Evolutionary conservation across 768 basidiomycete genomes (phyloP).

Genomic region (Mycena leptocephala): DNA sequence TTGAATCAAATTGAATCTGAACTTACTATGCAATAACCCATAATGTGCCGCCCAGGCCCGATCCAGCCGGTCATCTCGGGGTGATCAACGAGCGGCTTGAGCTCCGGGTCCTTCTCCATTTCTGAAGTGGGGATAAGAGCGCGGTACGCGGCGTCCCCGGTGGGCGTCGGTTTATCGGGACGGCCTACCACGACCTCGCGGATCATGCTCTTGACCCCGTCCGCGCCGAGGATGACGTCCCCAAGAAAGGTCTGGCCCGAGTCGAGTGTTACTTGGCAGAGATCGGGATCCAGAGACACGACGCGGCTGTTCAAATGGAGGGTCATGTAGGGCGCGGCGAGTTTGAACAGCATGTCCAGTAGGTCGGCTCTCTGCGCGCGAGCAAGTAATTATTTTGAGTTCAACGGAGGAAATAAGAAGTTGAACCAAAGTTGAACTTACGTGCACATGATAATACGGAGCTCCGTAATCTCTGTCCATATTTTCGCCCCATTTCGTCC

Average conservation of each 20-base stretch:
- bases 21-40: slow-evolving; percentile 42
- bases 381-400: too few species aligned
- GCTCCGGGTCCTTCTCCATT: slow-evolving; percentile 67
- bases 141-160: slow-evolving; percentile 78
- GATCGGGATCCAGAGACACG: slow-evolving; percentile 40
- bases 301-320: slow-evolving; percentile 56
- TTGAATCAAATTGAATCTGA: too few species aligned
- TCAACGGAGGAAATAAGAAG: too few species aligned
- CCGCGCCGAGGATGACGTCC: slow-evolving; percentile 65
- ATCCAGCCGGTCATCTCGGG: slow-evolving; percentile 75
- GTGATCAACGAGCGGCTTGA: slow-evolving; percentile 66
- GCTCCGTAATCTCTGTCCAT: too few species aligned
- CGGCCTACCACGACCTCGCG: slow-evolving; percentile 67
- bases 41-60: slow-evolving; percentile 60
- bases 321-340: slow-evolving; percentile 54
- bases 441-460: too few species aligned
- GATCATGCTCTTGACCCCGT: slow-evolving; percentile 67
- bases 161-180: slow-evolving; percentile 61
- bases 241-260: slow-evolving; percentile 59
- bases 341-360: slow-evolving; percentile 54
- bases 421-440: too few species aligned
- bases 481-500: too few species aligned
- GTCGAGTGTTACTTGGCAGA: slow-evolving; percentile 53
- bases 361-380: slow-evolving; percentile 60
- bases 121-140: slow-evolving; percentile 65